Evolutionary conservation across 495 filamentous ascomycete species (phyloP).

Genomic region (Copromyces sp.): DNA sequence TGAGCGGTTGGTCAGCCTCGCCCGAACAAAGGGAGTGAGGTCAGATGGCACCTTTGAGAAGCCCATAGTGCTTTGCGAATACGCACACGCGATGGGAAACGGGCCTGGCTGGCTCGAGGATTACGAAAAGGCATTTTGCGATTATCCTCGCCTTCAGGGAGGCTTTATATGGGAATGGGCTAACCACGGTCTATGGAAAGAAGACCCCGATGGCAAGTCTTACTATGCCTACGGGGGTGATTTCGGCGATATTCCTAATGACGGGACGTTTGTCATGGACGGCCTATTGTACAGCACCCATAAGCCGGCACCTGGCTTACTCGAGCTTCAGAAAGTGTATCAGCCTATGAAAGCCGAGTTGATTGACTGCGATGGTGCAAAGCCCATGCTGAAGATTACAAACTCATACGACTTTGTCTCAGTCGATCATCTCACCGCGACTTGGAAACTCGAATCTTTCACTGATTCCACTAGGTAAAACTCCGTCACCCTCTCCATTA

Average conservation of each 20-base stretch:
- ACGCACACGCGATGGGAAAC: conserved; percentile 64
- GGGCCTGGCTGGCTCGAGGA: conserved; percentile 57
- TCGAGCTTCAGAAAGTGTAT: conserved; percentile 52
- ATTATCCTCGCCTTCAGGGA: conserved; percentile 50
- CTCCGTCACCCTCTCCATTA: not conserved
- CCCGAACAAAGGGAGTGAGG: conserved; percentile 22
- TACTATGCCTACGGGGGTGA: conserved; percentile 62
- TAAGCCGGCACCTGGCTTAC: conserved; percentile 46
- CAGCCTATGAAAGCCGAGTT: conserved; percentile 34
- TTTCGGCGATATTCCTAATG: conserved; percentile 56
- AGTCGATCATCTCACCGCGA: conserved; percentile 32
- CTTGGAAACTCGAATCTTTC: conserved; percentile 11
- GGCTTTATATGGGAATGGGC: conserved; percentile 70
- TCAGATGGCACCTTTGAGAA: conserved; percentile 34
- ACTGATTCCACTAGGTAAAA: conserved; percentile 3
- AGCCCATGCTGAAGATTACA: conserved; percentile 21
- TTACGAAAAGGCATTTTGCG: conserved; percentile 50
- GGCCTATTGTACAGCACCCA: conserved; percentile 51
- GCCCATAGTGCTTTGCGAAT: conserved; percentile 59
- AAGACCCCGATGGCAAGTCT: conserved; percentile 34
- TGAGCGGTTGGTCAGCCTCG: conserved; percentile 38
- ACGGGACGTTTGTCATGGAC: conserved; percentile 56
- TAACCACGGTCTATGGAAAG: conserved; percentile 53
- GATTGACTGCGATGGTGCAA: conserved; percentile 7
- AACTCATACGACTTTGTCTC: conserved; percentile 45